These are phyloP conservation scores for Talaromyces funiculosus DNA, from an alignment of 2,329 filamentous ascomycete genomes.

Conservation along the genomic window DNA sequence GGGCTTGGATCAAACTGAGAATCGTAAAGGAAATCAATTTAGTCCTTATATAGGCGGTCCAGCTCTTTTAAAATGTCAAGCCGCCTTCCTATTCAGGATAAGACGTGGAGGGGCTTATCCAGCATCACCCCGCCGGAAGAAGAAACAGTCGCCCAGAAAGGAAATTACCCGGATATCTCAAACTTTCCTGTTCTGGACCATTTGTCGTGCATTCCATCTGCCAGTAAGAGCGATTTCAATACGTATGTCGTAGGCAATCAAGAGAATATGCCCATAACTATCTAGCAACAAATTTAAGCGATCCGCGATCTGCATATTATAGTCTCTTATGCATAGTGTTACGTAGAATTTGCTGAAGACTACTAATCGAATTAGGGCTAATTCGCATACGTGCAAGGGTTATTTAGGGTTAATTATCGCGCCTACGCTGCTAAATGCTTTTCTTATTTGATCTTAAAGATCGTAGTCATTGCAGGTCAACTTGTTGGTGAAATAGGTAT, in stretches of 20 bases:
- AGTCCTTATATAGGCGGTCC: background rate
- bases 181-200: background rate
- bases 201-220: background rate
- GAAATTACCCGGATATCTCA: background rate
- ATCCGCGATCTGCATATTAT: background rate
- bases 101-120: background rate
- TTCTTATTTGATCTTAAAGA: too few species aligned
- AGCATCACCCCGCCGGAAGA: constrained; percentile 2
- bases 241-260: background rate
- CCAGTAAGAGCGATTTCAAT: background rate
- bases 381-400: background rate
- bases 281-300: background rate
- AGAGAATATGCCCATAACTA: background rate
- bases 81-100: background rate
- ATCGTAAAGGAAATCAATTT: background rate
- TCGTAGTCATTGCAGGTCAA: too few species aligned
- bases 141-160: background rate
- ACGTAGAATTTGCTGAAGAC: background rate
- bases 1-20: background rate
- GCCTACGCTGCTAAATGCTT: too few species aligned
- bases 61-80: background rate
- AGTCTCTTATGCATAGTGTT: background rate
- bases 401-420: too few species aligned
- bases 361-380: background rate
- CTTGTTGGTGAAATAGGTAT: too few species aligned